A percentile compares a stretch with the other conserved stretches of the same genome.
phyloP scores from a whole-genome alignment of 768 basidiomycete species.

The Lactarius trivialis region DNA sequence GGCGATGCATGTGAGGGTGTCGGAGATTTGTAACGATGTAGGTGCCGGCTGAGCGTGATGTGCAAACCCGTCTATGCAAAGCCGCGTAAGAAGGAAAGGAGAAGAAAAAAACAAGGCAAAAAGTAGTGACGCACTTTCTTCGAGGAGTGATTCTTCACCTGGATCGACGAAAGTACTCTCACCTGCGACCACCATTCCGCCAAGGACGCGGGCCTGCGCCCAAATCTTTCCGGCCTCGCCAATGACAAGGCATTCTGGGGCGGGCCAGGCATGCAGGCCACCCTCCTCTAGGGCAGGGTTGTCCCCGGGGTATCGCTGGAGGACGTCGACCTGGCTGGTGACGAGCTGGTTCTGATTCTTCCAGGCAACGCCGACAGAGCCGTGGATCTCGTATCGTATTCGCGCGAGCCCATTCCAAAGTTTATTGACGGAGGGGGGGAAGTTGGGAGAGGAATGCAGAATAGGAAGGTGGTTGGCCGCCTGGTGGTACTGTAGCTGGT shows the following conservation, averaged over 20 bases:
- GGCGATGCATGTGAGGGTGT: conserved; percentile 59
- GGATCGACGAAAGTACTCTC: conserved; percentile 68
- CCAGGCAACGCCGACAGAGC: conserved; percentile 64
- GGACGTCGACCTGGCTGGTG: conserved; percentile 57
- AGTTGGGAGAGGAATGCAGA: conserved; percentile 63
- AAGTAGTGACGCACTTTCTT: conserved; percentile 52
- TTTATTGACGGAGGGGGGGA: conserved; percentile 63
- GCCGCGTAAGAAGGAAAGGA: neutral
- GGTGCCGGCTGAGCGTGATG: too few relatives aligned
- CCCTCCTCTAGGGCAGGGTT: conserved; percentile 26
- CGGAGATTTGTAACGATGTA: conserved; percentile 58
- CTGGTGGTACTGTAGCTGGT: conserved; percentile 56
- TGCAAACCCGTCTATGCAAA: conserved; percentile 58
- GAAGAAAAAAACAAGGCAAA: neutral
- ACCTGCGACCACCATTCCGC: conserved; percentile 58
- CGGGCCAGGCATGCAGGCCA: conserved; percentile 29
- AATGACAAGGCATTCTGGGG: too few relatives aligned
- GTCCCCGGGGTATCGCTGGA: conserved; percentile 35
- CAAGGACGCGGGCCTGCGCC: conserved; percentile 62
- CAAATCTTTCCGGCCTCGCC: too few relatives aligned
- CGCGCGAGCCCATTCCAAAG: conserved; percentile 65
- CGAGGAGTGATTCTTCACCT: conserved; percentile 74
- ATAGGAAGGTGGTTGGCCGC: conserved; percentile 77
- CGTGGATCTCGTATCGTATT: conserved; percentile 67
- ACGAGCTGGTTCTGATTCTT: conserved; percentile 62